A percentile compares a stretch with the other conserved stretches of the same genome.
phyloP scores from a whole-genome alignment of 768 basidiomycete species.

The Hebeloma cylindrosporum region DNA sequence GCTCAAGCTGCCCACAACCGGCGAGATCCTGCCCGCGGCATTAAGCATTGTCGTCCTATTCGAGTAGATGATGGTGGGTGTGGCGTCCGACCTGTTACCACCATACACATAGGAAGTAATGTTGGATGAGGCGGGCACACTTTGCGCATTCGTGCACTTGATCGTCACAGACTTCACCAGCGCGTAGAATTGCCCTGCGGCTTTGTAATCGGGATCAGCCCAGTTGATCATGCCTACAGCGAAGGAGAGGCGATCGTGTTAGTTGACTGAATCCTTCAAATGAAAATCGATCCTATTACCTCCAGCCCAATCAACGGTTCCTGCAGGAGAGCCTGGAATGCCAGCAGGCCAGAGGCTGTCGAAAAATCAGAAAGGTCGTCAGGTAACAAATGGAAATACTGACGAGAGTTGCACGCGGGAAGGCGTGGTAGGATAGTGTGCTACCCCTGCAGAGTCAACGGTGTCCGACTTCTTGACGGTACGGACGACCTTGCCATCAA shows the following conservation, averaged over 20 bases:
- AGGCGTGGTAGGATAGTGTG: conserved; percentile 74
- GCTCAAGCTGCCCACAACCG: conserved; percentile 17
- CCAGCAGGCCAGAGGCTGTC: conserved; percentile 81
- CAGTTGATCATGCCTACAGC: conserved; percentile 78
- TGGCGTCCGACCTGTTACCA: conserved; percentile 49
- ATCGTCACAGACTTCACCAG: conserved; percentile 61
- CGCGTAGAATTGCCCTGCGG: conserved; percentile 75
- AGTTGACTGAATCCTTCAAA: too few relatives aligned
- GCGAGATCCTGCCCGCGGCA: conserved; percentile 35
- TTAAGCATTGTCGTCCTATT: conserved; percentile 58
- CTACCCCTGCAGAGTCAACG: conserved; percentile 53
- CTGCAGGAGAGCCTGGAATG: conserved; percentile 54
- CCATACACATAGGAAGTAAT: conserved; percentile 65
- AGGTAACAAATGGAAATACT: conserved; percentile 13
- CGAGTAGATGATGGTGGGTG: conserved; percentile 56
- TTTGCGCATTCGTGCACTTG: conserved; percentile 56
- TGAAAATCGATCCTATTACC: conserved; percentile 31
- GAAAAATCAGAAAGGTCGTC: conserved; percentile 12
- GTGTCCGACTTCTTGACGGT: conserved; percentile 63
- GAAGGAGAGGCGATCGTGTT: too few relatives aligned
- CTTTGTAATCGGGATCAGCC: conserved; percentile 71
- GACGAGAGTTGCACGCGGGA: conserved; percentile 80
- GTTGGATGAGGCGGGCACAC: conserved; percentile 40
- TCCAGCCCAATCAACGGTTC: conserved; percentile 79
- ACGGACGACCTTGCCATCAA: conserved; percentile 73